phyloP scores from a whole-genome alignment of 2,329 filamentous ascomycete genomes.

The Pestalotiopsis fici region DNA sequence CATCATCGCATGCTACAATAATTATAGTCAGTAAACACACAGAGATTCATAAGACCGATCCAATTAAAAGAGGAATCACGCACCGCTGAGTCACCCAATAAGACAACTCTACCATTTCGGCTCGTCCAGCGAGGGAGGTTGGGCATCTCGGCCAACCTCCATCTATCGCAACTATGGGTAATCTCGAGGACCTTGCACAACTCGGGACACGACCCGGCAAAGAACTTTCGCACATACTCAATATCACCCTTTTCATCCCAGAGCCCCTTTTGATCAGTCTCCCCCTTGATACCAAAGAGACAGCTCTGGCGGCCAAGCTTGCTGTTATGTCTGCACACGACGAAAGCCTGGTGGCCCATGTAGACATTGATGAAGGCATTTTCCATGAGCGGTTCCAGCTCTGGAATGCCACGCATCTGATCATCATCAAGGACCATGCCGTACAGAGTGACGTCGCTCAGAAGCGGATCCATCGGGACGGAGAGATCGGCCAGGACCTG shows the following conservation, averaged over 20 bases:
- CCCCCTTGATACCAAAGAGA: constrained; percentile 12
- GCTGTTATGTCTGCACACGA: constrained; percentile 6
- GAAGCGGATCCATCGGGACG: not conserved
- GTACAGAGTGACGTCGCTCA: constrained; percentile 11
- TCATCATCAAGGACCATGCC: not conserved
- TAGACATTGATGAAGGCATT: constrained; percentile 10
- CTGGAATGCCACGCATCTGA: not conserved
- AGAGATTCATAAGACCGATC: not conserved
- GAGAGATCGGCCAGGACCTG: not conserved
- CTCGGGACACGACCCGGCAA: constrained; percentile 6
- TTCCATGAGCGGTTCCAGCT: not conserved
- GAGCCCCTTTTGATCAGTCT: constrained; percentile 8
- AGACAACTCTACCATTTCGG: not conserved
- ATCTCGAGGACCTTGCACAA: constrained; percentile 1
- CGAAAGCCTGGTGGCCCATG: constrained; percentile 5
- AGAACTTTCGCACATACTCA: constrained; percentile 1
- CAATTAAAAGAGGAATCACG: not conserved
- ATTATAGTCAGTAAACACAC: not conserved
- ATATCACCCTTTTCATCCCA: constrained; percentile 10
- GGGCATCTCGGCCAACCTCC: constrained; percentile 12
- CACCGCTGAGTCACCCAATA: constrained; percentile 10
- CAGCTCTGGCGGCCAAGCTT: not conserved
- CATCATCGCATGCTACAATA: constrained; percentile 10
- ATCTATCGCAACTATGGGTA: constrained; percentile 3
- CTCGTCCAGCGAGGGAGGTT: constrained; percentile 11